Percentiles rank a stretch among this genome's conserved stretches.
Evolutionary conservation across 2,329 filamentous ascomycete species (phyloP).

Genomic region (Seiridium cupressi): DNA sequence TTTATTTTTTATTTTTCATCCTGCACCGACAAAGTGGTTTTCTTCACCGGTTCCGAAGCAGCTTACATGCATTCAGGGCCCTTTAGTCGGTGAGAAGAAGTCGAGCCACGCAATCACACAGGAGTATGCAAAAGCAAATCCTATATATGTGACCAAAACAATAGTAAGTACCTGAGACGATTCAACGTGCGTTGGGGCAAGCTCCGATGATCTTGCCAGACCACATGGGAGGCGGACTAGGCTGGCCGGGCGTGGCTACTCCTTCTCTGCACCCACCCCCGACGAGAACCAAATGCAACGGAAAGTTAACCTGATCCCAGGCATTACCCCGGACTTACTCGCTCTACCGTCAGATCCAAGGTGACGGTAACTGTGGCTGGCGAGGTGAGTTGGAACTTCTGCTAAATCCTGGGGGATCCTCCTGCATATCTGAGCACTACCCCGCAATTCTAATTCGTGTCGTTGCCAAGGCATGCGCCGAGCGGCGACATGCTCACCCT

Average conservation of each 20-base stretch:
- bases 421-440: slow-evolving; percentile 15
- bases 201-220: not conserved
- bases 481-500: not conserved
- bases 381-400: slow-evolving; percentile 65
- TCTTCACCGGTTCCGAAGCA: not conserved
- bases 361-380: slow-evolving; percentile 97
- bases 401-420: slow-evolving; percentile 13
- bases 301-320: slow-evolving; percentile 39
- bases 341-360: slow-evolving; percentile 82
- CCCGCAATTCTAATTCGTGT: slow-evolving; percentile 17
- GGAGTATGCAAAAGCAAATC: slow-evolving; percentile 87
- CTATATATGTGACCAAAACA: slow-evolving; percentile 82
- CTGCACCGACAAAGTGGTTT: not conserved
- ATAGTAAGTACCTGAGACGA: slow-evolving; percentile 54
- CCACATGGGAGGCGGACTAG: not conserved
- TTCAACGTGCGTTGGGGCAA: not conserved
- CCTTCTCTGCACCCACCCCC: not conserved
- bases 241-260: slow-evolving; percentile 1
- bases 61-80: slow-evolving; percentile 59
- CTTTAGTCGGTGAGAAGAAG: slow-evolving; percentile 75
- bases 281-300: not conserved
- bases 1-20: not conserved
- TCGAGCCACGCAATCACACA: slow-evolving; percentile 75
- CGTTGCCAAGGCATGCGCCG: not conserved
- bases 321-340: slow-evolving; percentile 80